Base-by-base conservation (phyloP, 2,329 filamentous ascomycete species). In the Ceratocystis colombiana region DNA sequence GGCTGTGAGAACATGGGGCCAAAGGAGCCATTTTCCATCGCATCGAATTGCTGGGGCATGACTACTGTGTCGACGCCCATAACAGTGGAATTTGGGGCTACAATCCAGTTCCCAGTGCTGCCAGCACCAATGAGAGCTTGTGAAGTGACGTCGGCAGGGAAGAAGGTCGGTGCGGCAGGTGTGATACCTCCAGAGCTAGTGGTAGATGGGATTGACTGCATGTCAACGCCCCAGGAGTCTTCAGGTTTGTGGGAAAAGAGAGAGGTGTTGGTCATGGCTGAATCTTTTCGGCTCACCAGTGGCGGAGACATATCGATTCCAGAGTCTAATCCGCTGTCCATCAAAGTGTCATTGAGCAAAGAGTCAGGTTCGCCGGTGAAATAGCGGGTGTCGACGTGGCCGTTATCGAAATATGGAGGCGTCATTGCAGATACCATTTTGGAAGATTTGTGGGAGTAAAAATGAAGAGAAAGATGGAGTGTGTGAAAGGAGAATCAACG, bases 181-280 rank as follows among this genome's bases (percentile, higher is more conserved):
- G 41, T 8, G 2, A 64, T 57, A 25, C 50, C 33, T n/a, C 25
- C 44, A 28, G 66, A 53, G 28, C 84, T 82, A 75, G 85, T 85
- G 75, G 83, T 85, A 66, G 84, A 85, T 15, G 81, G 80, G 66
- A 84, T 76, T 17, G 82, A 82, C 74, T 85, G 83, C 83, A 86
- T 84, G 69, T 86, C 84, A 68, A 85, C 22, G 80, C 17, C 82
- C 84, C 84, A 87, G 70, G 84, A 78, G 44, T 57, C 75, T 71
- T 87, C 84, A 8, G 80, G 79, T 76, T 87, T 87, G 70, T 84
- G 84, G 22, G 84, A 87, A 77, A 87, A 86, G 70, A 87, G 77
- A 67, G 82, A 76, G 17, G 79, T 75, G n/a, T 17, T 48, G 55
- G 72, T 70, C 65, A 80, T 78, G 62, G 84, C 79, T 69, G 84